Base-by-base conservation (phyloP, 495 filamentous ascomycete species). In the Aspergillus indologenus region DNA sequence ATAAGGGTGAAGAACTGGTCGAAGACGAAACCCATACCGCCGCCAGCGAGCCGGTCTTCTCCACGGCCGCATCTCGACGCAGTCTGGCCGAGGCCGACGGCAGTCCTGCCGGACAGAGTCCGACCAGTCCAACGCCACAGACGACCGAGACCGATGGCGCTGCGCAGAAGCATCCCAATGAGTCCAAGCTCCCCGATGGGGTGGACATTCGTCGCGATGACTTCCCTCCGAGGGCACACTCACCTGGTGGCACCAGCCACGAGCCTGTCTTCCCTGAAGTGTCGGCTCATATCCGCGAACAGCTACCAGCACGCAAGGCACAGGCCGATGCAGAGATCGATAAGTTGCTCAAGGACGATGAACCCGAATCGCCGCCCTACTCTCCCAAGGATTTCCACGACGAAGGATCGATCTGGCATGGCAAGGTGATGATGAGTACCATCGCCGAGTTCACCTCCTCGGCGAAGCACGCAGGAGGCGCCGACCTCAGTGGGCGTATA, bases 1-100 rank as follows among this genome's bases (percentile, higher is more conserved):
- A 98, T 70, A 98, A 97, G 71, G 94, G 94, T 26, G 92, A 97
- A 58, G 94, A 98, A 66, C 58, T 96, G 15, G 83, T 98, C 40
- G 91, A 90, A 53, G 86, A 89, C 31, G 89, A 87, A 5, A 65
- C 66, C 20, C 69, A 79, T 29, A 67, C 66, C 58, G 74, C 69
- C 14, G 66, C 78, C 18, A 76, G 68, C 9, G 81, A 83, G 54
- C 75, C 80, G 4, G 74, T 82, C 29, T 83, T 84, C 59, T 76
- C 77, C 18, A 60, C 73, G 26, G 68, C 71, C 19, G 67, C 65
- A 12, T 57, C 73, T 26, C 77, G 78, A 58, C 76, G 73, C 29
- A 65, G 59, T 34, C 57, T 70, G 21, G 67, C 68, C 8, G 74
- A 78, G n/a, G 63, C 65, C 9, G 78, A 80, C 20, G 70, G 63